Percentiles rank a stretch among this genome's conserved stretches.
phyloP scores from a whole-genome alignment of 2,329 filamentous ascomycete species.

The Verticillium dahliae region DNA sequence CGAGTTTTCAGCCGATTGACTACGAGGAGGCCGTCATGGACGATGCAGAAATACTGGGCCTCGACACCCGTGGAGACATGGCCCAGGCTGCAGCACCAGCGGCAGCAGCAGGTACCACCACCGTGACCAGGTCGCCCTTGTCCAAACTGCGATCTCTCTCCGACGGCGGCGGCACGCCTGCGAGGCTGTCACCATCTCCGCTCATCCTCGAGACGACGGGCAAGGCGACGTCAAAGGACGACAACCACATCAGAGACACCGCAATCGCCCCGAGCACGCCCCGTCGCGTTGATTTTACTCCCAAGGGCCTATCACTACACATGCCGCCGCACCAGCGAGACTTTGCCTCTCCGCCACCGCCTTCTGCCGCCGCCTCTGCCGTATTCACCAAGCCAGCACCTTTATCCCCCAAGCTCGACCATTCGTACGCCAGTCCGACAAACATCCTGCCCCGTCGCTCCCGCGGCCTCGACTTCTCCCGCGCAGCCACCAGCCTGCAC shows the following conservation, averaged over 20 bases:
- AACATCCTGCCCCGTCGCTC: slow-evolving; percentile 86
- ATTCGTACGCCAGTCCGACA: slow-evolving; percentile 78
- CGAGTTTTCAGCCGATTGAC: slow-evolving; percentile 3
- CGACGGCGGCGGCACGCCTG: slow-evolving; percentile 52
- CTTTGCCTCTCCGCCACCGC: slow-evolving; percentile 25
- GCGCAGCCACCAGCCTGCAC: slow-evolving; percentile 88
- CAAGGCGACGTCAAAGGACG: slow-evolving; percentile 55
- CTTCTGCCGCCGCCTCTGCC: slow-evolving; percentile 13
- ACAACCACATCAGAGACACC: slow-evolving; percentile 45
- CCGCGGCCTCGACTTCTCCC: slow-evolving; percentile 84
- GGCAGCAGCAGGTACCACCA: slow-evolving; percentile 5
- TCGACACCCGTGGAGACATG: slow-evolving; percentile 7
- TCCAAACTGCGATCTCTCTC: slow-evolving; percentile 58
- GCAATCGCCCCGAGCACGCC: slow-evolving; percentile 57
- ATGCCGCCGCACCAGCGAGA: slow-evolving; percentile 50
- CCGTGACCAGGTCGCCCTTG: slow-evolving; percentile 28
- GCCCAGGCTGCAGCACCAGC: slow-evolving; percentile 1
- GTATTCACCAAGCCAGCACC: slow-evolving; percentile 52
- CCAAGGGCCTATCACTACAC: slow-evolving; percentile 63
- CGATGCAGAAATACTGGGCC: slow-evolving; percentile 7
- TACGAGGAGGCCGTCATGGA: slow-evolving; percentile 28
- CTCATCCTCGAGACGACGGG: slow-evolving; percentile 47
- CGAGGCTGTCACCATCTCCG: slow-evolving; percentile 52
- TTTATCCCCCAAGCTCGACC: slow-evolving; percentile 79
- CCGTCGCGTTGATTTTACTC: slow-evolving; percentile 56